Conservation (phyloP, 345 rosid genomes). For the Pistacia vera region DNA sequence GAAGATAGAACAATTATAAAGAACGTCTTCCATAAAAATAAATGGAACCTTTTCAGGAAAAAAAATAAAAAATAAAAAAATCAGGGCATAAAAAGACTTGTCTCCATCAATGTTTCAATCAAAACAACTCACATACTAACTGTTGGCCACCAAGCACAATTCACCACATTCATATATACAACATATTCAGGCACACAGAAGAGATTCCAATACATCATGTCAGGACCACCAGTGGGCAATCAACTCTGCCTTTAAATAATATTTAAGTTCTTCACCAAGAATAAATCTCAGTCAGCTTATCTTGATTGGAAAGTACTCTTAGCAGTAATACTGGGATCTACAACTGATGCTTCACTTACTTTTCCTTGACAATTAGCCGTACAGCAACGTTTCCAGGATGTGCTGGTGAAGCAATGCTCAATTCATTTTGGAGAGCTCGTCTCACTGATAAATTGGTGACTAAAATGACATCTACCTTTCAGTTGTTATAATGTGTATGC, state of each 20-base stretch:
- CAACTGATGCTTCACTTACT: constrained; percentile 17
- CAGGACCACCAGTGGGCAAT: constrained; percentile 40
- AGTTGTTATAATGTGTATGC: constrained; percentile 15
- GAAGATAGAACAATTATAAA: constrained; percentile 26
- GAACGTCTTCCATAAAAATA: constrained; percentile 35
- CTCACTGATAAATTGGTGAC: not conserved
- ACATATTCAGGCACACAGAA: constrained; percentile 38
- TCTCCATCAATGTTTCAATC: constrained; percentile 58
- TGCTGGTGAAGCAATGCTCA: constrained; percentile 23
- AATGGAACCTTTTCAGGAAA: constrained; percentile 26
- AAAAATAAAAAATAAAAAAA: constrained; percentile 19
- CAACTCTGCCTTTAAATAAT: constrained; percentile 26
- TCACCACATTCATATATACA: constrained; percentile 46
- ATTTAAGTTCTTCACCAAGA: constrained; percentile 28
- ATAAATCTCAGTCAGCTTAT: constrained; percentile 45
- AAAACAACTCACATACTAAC: constrained; percentile 47
- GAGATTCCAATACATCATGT: constrained; percentile 44
- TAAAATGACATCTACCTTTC: not conserved
- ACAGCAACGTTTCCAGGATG: constrained; percentile 20
- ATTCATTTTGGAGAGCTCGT: constrained; percentile 23
- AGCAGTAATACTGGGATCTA: constrained; percentile 30
- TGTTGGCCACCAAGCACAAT: constrained; percentile 61
- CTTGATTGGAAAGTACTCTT: constrained; percentile 34
- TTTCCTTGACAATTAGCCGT: constrained; percentile 17
- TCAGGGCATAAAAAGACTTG: constrained; percentile 39